Evolutionary conservation across 2,329 filamentous ascomycete species (phyloP), one percentile per base, ranked within the genome.

Genomic region (Xylariaceae sp.): DNA sequence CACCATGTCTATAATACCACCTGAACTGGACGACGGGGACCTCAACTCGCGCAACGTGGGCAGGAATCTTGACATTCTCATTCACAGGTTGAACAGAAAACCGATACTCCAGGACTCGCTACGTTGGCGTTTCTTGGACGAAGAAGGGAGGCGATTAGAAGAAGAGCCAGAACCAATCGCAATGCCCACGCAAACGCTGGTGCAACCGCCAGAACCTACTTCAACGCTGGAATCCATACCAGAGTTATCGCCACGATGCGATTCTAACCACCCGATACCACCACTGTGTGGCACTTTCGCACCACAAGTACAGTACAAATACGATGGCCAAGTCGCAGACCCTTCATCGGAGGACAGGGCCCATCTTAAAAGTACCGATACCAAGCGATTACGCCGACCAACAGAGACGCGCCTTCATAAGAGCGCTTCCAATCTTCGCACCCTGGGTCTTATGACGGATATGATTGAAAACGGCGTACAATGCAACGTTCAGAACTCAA

Each of bases 381-480:
- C 29, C 8, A 53, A 55, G 27, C 54, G 29, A 24, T 27, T 51
- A 7, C 56, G 56, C 27, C 48, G 53, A 20, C 44, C 49, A 15
- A 49, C 54, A 7, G 60, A 62, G 3, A 43, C 53, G 20, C 56
- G 53, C 23, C 36, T 44, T 36, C 51, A 54, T 27, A 62, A 48
- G 42, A 60, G 57, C 27, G 40, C 55, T 18, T 54, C 61, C 7
- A 65, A 59, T 27, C 53, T 58, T 36, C 62, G 63, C 10, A 56
- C 57, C 29, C 26, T 62, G 20, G 57, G 59, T 37, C 53, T 67
- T 3, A 48, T 70, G 40, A 58, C 64, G 32, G 61, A 44, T 10
- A 70, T 70, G 66, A 63, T 70, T 29, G 61, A 66, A 18, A 65
- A 65, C 23, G 62, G 63, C 41, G 59, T 59, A 16, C 67, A 69